Conservation (phyloP, 176 grass and related monocot species). For the Aegilops tauschii region DNA sequence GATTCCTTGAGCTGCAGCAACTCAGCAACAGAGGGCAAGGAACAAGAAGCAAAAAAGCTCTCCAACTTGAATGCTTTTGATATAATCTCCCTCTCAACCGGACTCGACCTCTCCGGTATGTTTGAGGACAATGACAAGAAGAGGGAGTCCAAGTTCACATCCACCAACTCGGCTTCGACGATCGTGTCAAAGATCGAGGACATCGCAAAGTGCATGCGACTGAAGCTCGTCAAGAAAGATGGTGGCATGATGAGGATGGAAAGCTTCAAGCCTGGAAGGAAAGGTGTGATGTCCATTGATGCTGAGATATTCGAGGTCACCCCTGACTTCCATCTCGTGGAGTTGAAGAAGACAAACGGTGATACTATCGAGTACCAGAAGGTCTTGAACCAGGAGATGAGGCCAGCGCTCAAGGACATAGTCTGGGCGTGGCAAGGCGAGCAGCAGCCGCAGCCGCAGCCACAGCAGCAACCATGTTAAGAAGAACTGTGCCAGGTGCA, state of each 20-base stretch:
- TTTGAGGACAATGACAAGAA: slow-evolving; percentile 68
- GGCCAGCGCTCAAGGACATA: slow-evolving; percentile 81
- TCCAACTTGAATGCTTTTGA: slow-evolving; percentile 94
- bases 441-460: slow-evolving; percentile 23
- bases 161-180: slow-evolving; percentile 46
- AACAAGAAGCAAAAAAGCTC: slow-evolving; percentile 31
- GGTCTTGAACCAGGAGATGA: slow-evolving; percentile 73
- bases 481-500: neutral
- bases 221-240: slow-evolving; percentile 96
- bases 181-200: slow-evolving; percentile 83
- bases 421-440: slow-evolving; percentile 99
- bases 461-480: slow-evolving; percentile 19
- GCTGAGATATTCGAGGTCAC: slow-evolving; percentile 95
- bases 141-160: slow-evolving; percentile 82
- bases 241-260: slow-evolving; percentile 80
- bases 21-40: neutral
- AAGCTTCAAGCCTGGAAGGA: slow-evolving; percentile 63
- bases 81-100: slow-evolving; percentile 78
- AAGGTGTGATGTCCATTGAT: slow-evolving; percentile 79
- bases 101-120: slow-evolving; percentile 87
- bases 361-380: slow-evolving; percentile 87
- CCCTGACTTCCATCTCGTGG: slow-evolving; percentile 81
- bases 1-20: neutral
- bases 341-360: slow-evolving; percentile 81
- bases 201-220: slow-evolving; percentile 53